These are phyloP conservation scores for Fusarium sp. DNA, from an alignment of 2,329 filamentous ascomycete genomes.

Conservation along the genomic window DNA sequence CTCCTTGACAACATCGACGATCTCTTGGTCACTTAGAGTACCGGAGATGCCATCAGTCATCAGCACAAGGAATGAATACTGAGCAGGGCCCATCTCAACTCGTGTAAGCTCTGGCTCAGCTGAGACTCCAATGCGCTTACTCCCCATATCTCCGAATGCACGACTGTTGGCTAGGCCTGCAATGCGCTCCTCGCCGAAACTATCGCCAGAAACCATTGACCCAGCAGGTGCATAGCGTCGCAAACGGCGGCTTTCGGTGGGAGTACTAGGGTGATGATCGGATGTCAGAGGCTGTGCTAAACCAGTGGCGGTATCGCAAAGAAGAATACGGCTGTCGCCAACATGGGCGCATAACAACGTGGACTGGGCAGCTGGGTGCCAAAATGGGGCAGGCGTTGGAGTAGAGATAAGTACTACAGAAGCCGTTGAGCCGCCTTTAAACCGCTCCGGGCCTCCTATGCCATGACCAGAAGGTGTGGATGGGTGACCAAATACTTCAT, in stretches of 20 bases:
- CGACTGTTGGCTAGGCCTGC: constrained; percentile 92
- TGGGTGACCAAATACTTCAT: constrained; percentile 79
- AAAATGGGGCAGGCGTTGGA: constrained; percentile 90
- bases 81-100: constrained; percentile 80
- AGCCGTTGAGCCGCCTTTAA: constrained; percentile 93
- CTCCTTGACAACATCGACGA: constrained; percentile 96
- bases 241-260: constrained; percentile 82
- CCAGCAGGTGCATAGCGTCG: constrained; percentile 81
- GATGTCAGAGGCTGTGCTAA: constrained; percentile 83
- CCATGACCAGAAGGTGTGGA: constrained; percentile 63
- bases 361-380: constrained; percentile 87
- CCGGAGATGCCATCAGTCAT: constrained; percentile 90
- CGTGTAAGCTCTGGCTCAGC: constrained; percentile 90
- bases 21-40: constrained; percentile 88
- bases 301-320: constrained; percentile 88
- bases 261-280: constrained; percentile 91
- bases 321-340: constrained; percentile 88
- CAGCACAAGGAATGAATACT: constrained; percentile 90
- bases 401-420: constrained; percentile 92
- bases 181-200: constrained; percentile 96
- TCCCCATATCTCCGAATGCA: constrained; percentile 90
- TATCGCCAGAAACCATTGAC: constrained; percentile 85
- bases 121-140: constrained; percentile 91
- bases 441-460: constrained; percentile 80
- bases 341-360: constrained; percentile 90